These are phyloP conservation scores for Peterozyma xylosa DNA, from an alignment of 805 yeast genomes.

Conservation along the genomic window DNA sequence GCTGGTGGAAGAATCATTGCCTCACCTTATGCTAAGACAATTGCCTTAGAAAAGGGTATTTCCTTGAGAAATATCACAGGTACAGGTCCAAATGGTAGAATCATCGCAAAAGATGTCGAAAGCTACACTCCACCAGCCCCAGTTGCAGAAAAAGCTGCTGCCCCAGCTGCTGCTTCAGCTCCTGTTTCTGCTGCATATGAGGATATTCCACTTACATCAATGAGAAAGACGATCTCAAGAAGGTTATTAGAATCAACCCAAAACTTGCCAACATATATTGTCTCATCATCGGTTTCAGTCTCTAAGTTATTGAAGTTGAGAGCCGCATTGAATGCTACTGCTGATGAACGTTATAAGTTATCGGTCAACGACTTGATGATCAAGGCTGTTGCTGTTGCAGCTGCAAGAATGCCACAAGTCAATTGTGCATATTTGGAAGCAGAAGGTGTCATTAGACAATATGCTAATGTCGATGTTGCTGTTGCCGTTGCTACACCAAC, in stretches of 20 bases:
- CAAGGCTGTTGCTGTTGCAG: conserved; percentile 91
- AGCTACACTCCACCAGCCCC: conserved; percentile 42
- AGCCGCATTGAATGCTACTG: conserved; percentile 76
- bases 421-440: conserved; percentile 90
- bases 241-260: conserved; percentile 84
- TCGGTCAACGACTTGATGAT: conserved; percentile 91
- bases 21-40: conserved; percentile 88
- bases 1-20: conserved; percentile 67
- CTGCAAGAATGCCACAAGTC: conserved; percentile 84
- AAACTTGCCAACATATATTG: conserved; percentile 86
- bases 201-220: conserved; percentile 80
- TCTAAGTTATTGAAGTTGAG: conserved; percentile 88
- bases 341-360: conserved; percentile 82
- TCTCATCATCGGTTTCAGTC: conserved; percentile 81
- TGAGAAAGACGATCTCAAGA: conserved; percentile 91
- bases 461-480: conserved; percentile 86
- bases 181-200: conserved; percentile 54
- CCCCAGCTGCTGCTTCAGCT: conserved; percentile 35
- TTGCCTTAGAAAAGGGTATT: conserved; percentile 90
- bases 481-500: conserved; percentile 99
- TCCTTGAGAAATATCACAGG: conserved; percentile 81
- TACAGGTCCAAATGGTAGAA: conserved; percentile 93
- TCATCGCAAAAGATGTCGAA: conserved; percentile 87
- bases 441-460: conserved; percentile 89
- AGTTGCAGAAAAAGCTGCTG: conserved; percentile 30